A percentile compares a stretch with the other conserved stretches of the same genome.
Conservation (phyloP, 2,329 filamentous ascomycete genomes). For the Venturia aucupariae region DNA sequence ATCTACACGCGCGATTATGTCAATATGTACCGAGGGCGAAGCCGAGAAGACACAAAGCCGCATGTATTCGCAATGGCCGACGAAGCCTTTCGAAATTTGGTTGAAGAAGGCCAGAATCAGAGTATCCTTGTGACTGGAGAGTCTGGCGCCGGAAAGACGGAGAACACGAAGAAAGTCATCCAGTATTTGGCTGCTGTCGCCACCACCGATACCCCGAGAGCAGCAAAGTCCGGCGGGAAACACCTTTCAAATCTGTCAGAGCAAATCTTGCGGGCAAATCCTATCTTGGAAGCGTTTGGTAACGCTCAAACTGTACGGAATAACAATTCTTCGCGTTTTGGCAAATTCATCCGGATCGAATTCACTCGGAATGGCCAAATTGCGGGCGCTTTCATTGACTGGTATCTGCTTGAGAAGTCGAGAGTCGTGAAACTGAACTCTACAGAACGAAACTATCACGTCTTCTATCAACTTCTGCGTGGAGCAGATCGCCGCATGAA, state of each 20-base stretch:
- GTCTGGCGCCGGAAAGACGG: constrained; percentile 95
- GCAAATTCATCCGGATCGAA: constrained; percentile 97
- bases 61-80: constrained; percentile 98
- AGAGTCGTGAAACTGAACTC: constrained; percentile 81
- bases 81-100: constrained; percentile 87
- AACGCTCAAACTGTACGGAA: constrained; percentile 97
- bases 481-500: constrained; percentile 69
- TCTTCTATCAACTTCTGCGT: constrained; percentile 91
- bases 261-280: constrained; percentile 91
- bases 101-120: constrained; percentile 92
- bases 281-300: constrained; percentile 94
- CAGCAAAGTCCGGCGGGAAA: constrained; percentile 48
- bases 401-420: constrained; percentile 98
- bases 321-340: constrained; percentile 96
- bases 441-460: constrained; percentile 89
- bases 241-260: constrained; percentile 82
- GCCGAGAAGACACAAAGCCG: constrained; percentile 85
- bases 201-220: constrained; percentile 62
- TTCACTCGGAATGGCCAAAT: constrained; percentile 85
- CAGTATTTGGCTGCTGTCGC: constrained; percentile 96
- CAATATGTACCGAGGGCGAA: constrained; percentile 93
- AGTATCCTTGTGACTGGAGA: constrained; percentile 97
- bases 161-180: constrained; percentile 99
- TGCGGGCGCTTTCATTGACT: constrained; percentile 92
- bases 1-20: constrained; percentile 97